Evolutionary conservation across 345 rosid genomes (phyloP).

Genomic region (Eucalyptus erythrocorys): DNA sequence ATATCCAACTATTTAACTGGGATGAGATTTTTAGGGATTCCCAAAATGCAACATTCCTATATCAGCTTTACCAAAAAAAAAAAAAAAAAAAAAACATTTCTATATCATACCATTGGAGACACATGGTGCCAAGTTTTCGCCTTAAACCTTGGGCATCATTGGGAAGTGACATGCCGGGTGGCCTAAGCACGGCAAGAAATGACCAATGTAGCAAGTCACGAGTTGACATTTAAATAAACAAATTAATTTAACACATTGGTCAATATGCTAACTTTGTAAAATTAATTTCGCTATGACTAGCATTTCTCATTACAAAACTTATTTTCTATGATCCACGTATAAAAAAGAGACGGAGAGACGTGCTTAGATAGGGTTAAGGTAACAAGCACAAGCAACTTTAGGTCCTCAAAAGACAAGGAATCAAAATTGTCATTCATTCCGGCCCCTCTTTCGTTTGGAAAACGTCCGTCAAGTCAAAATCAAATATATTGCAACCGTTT

Average conservation of each 20-base stretch:
- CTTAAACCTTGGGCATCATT: too few relatives aligned
- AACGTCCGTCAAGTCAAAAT: accelerated
- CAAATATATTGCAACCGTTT: neutral
- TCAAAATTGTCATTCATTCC: neutral
- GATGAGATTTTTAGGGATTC: too few relatives aligned
- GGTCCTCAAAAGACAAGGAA: neutral
- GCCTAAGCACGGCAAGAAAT: too few relatives aligned
- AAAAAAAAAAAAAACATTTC: too few relatives aligned
- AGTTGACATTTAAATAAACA: too few relatives aligned
- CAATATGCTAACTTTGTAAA: neutral
- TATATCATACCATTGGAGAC: neutral
- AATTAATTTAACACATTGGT: too few relatives aligned
- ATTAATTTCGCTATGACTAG: neutral
- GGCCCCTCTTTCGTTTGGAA: neutral
- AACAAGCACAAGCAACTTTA: neutral
- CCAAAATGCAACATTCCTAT: neutral
- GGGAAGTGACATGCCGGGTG: too few relatives aligned
- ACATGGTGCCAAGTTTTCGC: neutral
- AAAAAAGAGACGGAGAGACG: neutral
- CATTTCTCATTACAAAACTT: neutral
- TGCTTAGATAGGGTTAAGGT: neutral
- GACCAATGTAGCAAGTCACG: too few relatives aligned
- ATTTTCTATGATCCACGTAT: neutral
- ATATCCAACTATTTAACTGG: neutral
- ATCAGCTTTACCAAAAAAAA: too few relatives aligned